Conservation (phyloP, 139 green algal genomes). For the Closterium sp. region DNA sequence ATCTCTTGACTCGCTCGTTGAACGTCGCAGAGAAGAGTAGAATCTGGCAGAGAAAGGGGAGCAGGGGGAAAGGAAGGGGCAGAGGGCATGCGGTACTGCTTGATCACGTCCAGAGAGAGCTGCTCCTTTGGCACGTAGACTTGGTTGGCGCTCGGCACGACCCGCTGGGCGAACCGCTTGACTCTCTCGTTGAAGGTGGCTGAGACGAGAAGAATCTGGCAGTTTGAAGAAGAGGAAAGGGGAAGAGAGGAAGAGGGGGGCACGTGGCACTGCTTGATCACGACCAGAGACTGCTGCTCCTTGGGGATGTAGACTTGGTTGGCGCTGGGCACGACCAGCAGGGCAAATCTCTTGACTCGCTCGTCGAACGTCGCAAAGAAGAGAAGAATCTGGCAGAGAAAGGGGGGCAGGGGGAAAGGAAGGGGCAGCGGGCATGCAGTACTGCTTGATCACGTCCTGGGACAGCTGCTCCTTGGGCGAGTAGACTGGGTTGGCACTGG, state of each 20-base stretch:
- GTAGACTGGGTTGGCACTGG: constrained; percentile 63
- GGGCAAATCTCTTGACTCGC: constrained; percentile 65
- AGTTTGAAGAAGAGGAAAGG: no score
- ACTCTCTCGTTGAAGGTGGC: no score
- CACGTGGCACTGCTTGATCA: constrained; percentile 97
- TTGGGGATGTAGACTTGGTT: constrained; percentile 77
- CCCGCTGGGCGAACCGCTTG: no score
- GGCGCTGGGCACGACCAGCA: constrained; percentile 48
- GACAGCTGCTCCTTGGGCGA: constrained; percentile 86
- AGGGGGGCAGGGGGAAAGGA: not conserved
- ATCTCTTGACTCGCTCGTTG: constrained; percentile 83
- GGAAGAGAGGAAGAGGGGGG: no score
- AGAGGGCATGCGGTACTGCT: constrained; percentile 88
- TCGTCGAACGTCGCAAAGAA: constrained; percentile 98
- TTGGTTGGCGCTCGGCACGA: constrained; percentile 53
- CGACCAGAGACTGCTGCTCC: constrained; percentile 88
- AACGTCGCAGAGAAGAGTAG: constrained; percentile 98
- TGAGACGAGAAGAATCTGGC: no score
- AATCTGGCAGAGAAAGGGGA: constrained; percentile 55
- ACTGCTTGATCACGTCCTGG: constrained; percentile 98
- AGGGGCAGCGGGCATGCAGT: not conserved
- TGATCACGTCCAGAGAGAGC: constrained; percentile 96
- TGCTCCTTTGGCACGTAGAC: constrained; percentile 86
- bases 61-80: not conserved
- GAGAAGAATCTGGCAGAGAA: constrained; percentile 76